Evolutionary conservation across 2,329 filamentous ascomycete genomes (phyloP).

Genomic region (Fusarium coicis): DNA sequence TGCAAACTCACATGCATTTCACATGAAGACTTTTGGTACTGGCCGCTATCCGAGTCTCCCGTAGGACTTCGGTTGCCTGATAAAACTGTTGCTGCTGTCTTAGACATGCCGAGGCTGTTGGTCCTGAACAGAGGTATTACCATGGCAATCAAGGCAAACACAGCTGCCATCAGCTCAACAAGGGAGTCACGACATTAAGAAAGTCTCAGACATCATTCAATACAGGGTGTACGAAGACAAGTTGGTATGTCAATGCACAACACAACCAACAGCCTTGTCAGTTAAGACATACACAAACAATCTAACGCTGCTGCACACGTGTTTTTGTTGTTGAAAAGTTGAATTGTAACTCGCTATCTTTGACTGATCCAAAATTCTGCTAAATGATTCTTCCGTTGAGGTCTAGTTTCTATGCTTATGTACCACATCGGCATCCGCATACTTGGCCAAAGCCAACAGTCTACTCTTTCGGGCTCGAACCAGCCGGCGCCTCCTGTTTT

Average conservation of each 20-base stretch:
- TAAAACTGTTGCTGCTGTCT: background rate
- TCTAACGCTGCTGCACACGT: background rate
- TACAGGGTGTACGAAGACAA: rapidly evolving
- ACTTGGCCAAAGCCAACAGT: background rate
- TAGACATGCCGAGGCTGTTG: background rate
- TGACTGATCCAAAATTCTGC: background rate
- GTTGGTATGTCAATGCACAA: rapidly evolving
- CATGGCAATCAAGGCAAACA: background rate
- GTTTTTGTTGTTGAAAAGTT: background rate
- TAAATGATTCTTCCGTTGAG: background rate
- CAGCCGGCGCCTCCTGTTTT: background rate
- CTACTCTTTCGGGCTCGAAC: background rate
- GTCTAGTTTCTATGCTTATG: background rate
- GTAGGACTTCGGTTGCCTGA: background rate
- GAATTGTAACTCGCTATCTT: background rate
- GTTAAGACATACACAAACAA: background rate
- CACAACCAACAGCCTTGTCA: background rate
- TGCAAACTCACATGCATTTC: background rate
- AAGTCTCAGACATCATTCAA: background rate
- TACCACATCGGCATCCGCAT: background rate
- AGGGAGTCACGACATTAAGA: no score
- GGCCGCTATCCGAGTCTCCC: background rate
- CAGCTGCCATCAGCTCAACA: background rate
- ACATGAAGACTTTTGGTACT: background rate
- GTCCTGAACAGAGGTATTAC: background rate